Conservation (phyloP, 1,284 basidiomycete species). For the Sanghuangporus baumii region DNA sequence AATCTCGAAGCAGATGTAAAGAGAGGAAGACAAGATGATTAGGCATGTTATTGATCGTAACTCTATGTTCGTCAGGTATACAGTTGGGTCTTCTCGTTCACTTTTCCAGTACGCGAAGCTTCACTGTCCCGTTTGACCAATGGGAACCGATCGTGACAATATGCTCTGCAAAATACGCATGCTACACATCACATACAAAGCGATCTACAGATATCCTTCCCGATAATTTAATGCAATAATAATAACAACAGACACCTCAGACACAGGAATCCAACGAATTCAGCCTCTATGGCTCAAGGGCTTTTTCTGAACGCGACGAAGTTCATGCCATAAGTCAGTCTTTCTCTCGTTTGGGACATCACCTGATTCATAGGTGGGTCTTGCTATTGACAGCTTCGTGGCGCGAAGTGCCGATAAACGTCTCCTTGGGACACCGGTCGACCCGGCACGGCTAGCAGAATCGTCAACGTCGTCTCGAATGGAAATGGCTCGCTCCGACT, state of each 20-base stretch:
- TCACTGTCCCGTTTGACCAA: too few species aligned
- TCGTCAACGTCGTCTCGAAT: constrained; percentile 8
- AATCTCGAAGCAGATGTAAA: constrained; percentile 50
- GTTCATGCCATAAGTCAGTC: constrained; percentile 11
- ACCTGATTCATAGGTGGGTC: not conserved
- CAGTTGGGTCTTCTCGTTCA: too few species aligned
- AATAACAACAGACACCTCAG: not conserved
- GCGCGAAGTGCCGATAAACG: not conserved
- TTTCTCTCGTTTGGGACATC: not conserved
- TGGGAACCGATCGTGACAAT: too few species aligned
- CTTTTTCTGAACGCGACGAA: constrained; percentile 10
- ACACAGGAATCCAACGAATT: not conserved
- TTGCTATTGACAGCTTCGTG: constrained; percentile 5
- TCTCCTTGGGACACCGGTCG: constrained; percentile 5
- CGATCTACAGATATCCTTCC: not conserved
- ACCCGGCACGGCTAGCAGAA: constrained; percentile 1
- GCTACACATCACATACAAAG: not conserved
- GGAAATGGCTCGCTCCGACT: not conserved
- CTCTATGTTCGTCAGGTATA: not conserved
- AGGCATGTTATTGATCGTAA: not conserved
- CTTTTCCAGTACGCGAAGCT: too few species aligned
- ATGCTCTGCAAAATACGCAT: not conserved
- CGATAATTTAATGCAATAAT: constrained; percentile 17
- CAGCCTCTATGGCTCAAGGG: constrained; percentile 4
- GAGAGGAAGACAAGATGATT: constrained; percentile 35